A percentile compares a stretch with the other conserved stretches of the same genome.
Evolutionary conservation across 164 flowering plant species (phyloP).

Genomic region (Aristolochia contorta): DNA sequence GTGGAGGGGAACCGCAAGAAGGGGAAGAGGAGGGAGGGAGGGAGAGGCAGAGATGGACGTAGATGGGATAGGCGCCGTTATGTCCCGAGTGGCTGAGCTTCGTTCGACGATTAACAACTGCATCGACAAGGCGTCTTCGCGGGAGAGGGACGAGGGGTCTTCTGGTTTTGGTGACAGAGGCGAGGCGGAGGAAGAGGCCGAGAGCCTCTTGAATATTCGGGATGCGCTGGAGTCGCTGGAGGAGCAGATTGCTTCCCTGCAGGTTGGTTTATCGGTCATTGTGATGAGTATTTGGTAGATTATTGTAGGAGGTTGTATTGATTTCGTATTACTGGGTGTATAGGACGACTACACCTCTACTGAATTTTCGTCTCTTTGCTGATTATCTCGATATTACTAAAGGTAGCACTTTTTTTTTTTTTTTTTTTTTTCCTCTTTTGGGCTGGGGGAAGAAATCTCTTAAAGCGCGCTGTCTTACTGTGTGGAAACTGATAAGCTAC

Average conservation of each 20-base stretch:
- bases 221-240: constrained; percentile 81
- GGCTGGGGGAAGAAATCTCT: too few relatives aligned
- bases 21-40: neutral
- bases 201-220: constrained; percentile 51
- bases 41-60: constrained; percentile 40
- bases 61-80: constrained; percentile 50
- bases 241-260: constrained; percentile 64
- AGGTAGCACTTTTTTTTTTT: too few relatives aligned
- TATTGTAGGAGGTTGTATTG: neutral
- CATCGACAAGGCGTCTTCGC: constrained; percentile 30
- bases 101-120: constrained; percentile 58
- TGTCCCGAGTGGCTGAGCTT: constrained; percentile 65
- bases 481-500: too few relatives aligned
- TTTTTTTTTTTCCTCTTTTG: too few relatives aligned
- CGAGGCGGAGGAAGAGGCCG: constrained; percentile 28
- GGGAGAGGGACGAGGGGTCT: constrained; percentile 13
- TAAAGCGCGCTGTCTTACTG: too few relatives aligned
- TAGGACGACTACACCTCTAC: too few relatives aligned
- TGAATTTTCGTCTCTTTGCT: too few relatives aligned
- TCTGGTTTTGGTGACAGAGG: neutral
- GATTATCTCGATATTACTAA: too few relatives aligned
- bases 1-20: too few relatives aligned
- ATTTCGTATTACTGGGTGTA: too few relatives aligned
- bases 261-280: constrained; percentile 25
- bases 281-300: neutral